These are phyloP conservation scores for Geranium brycei DNA, from an alignment of 345 rosid species.

Conservation along the genomic window DNA sequence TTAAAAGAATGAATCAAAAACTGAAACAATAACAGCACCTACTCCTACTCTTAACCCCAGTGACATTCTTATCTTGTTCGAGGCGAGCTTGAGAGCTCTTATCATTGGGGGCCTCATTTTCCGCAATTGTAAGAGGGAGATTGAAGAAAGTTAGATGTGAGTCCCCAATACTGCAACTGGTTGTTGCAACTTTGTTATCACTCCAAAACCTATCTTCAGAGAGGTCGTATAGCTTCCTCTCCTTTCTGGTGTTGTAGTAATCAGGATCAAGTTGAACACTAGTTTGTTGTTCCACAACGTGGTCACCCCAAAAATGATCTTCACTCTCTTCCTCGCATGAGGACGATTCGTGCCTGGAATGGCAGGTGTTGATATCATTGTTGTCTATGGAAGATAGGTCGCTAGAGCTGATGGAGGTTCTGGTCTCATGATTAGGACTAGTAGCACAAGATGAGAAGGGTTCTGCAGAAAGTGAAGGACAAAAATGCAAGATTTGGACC, in stretches of 20 bases:
- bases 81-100: no score
- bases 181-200: background rate
- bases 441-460: slow-evolving; percentile 8
- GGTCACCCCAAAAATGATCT: background rate
- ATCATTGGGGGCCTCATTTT: no score
- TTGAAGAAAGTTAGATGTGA: background rate
- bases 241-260: background rate
- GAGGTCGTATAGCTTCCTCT: slow-evolving; percentile 6
- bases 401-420: background rate
- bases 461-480: background rate
- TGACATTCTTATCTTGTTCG: no score
- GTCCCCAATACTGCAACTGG: background rate
- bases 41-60: no score
- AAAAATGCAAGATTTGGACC: no score
- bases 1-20: no score
- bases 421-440: slow-evolving; percentile 8
- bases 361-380: no score
- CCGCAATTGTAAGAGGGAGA: no score
- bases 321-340: background rate
- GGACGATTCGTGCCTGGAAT: background rate
- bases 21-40: no score
- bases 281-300: background rate
- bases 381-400: no score
- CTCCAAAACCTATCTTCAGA: slow-evolving; percentile 9
- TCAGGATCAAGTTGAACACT: background rate